Evolutionary conservation across 2,329 filamentous ascomycete genomes (phyloP).

Genomic region (Dactylonectria estremocensis): DNA sequence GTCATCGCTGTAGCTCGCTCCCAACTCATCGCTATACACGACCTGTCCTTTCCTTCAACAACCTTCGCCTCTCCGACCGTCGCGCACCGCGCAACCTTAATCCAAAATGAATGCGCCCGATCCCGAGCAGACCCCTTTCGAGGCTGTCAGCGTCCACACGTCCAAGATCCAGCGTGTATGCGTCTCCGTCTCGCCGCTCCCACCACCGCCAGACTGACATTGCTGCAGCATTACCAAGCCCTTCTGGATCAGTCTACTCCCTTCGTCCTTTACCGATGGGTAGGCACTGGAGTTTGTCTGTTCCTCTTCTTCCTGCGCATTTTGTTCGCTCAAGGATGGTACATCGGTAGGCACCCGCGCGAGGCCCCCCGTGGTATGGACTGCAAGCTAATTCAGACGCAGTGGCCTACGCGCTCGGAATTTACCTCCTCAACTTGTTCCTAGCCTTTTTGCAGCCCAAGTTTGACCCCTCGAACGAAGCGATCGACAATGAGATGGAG

Average conservation of each 20-base stretch:
- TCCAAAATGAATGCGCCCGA: conserved; percentile 85
- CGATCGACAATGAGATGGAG: conserved; percentile 94
- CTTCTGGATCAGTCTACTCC: conserved; percentile 95
- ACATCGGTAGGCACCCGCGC: conserved; percentile 79
- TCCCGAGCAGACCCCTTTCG: conserved; percentile 92
- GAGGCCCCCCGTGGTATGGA: not conserved
- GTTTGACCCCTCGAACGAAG: conserved; percentile 96
- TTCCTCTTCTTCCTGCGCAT: conserved; percentile 90
- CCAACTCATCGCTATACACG: conserved; percentile 10
- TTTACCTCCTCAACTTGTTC: conserved; percentile 99
- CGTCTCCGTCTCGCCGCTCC: conserved; percentile 13
- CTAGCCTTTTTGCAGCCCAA: conserved; percentile 98
- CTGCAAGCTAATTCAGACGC: conserved; percentile 31
- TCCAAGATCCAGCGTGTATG: conserved; percentile 80
- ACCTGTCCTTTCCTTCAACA: conserved; percentile 1
- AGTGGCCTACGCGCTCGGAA: conserved; percentile 98
- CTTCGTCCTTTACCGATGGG: conserved; percentile 90
- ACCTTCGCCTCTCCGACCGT: conserved; percentile 13
- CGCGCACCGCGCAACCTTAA: conserved; percentile 27
- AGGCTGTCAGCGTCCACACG: conserved; percentile 89
- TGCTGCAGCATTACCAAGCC: conserved; percentile 86
- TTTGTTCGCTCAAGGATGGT: conserved; percentile 95
- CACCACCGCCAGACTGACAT: conserved; percentile 40
- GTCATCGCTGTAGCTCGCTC: conserved; percentile 24
- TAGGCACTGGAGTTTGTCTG: conserved; percentile 83